Base-by-base conservation (phyloP, 1,284 basidiomycete species). In the Melampsora occidentalis region DNA sequence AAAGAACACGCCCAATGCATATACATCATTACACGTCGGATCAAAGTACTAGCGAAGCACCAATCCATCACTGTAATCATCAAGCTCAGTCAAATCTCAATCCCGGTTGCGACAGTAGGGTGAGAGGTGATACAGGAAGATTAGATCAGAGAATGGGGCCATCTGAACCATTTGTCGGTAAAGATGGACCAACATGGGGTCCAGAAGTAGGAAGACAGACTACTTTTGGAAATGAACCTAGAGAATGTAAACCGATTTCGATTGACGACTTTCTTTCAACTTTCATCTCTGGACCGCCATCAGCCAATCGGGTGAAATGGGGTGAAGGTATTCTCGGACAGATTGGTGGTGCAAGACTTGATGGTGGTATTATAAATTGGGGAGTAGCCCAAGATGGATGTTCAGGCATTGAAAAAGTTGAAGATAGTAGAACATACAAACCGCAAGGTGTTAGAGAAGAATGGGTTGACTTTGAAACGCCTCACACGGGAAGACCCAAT, bases 191-290 rank as follows among this genome's bases (percentile, higher is more conserved):
- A 57, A 7, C 18, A 22, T 57, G 53, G 53, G n/a, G n/a, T n/a
- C 20, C 53, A 9, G n/a, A 57, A 9, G 28, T 57, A 28, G 53
- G 28, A 28, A n/a, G 53, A 57, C n/a, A 57, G 10, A 28, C n/a
- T 57, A 20, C 20, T n/a, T 22, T 28, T 14, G n/a, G 28, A 28
- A 9, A n/a, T n/a, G 53, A 57, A 22, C n/a, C 53, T 57, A 4
- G 53, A n/a, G n/a, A 57, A 22, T 57, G 53, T 14, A n/a, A 57
- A n/a, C 53, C 53, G 53, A n/a, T 57, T 28, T 57, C 53, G 53
- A 57, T 57, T 9, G 53, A 57, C 14, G 53, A 57, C n/a, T 57
- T 57, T 14, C 18, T 57, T 57, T 57, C 53, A 5, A 57, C 53
- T 22, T 57, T 57, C 20, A 57, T 57, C 20, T 9, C 6, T n/a